Evolutionary conservation across 2,329 filamentous ascomycete species (phyloP), one percentile per base, ranked within the genome.

Genomic region (Harringtonia lauricola): DNA sequence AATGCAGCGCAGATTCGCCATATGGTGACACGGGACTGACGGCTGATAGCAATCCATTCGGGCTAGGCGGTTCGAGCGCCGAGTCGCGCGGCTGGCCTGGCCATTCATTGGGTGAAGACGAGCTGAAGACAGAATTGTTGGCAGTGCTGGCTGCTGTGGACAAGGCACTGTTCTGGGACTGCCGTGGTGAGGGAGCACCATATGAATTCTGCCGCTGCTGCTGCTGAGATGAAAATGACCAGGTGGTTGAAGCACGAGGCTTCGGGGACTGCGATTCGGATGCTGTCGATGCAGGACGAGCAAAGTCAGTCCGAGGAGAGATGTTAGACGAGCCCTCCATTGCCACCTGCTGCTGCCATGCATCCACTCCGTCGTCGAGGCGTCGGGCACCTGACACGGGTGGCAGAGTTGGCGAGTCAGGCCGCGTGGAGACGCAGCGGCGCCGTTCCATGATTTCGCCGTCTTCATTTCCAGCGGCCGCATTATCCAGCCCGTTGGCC

Each of bases 371-470:
- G 2, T 49, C 48, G 30, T 48, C 47, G 2, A 46, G 35, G 1
- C 43, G 47, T 2, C 40, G 46, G 19, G 18, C 9, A 28, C 34
- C 19, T 12, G 26, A 28, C 24, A 33, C 47, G 2, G 42, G 43
- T 3, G 49, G 49, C 4, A 53, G 41, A 1, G 51, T 53, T 2
- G 51, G 51, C 31, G 51, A 53, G 44, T 53, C 51, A 36, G 49
- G 48, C 3, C 50, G 48, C 4, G 44, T 43, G 13, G 47, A 48
- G 7, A 49, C 22, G 15, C 46, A 46, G 14, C 44, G 43, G 17
- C 51, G 49, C 9, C 51, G 47, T 29, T 49, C 49, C 1, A 36
- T n/a, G n/a, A n/a, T 26, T 19, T 24, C 21, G 24, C 22, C 19
- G 33, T n/a, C 19, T 30, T 36, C 40, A 12, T 19, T 22, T 13